Percentiles rank a stretch among this genome's conserved stretches.
Evolutionary conservation across 495 filamentous ascomycete genomes (phyloP).

Genomic region (Cudoniella acicularis): DNA sequence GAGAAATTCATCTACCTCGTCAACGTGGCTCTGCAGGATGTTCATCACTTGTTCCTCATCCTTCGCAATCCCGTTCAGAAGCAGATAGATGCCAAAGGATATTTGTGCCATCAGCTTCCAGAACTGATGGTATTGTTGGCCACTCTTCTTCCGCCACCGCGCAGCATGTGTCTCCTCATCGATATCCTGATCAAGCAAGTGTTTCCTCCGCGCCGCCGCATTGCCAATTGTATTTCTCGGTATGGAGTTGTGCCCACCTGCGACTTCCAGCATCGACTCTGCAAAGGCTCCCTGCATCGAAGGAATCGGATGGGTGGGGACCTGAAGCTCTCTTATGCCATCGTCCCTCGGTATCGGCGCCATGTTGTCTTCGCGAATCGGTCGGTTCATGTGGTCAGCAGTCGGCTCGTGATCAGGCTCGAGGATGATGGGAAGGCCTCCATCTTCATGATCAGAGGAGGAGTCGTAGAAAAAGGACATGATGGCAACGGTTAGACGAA

Average conservation of each 20-base stretch:
- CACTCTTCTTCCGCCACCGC: slow-evolving; percentile 67
- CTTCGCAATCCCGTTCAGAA: slow-evolving; percentile 82
- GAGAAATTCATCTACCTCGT: slow-evolving; percentile 89
- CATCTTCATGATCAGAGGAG: slow-evolving; percentile 3
- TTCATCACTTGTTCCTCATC: slow-evolving; percentile 80
- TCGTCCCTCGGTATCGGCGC: slow-evolving; percentile 11
- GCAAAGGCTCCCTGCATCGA: slow-evolving; percentile 90
- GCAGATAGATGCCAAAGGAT: slow-evolving; percentile 85
- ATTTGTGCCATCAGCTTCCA: slow-evolving; percentile 91
- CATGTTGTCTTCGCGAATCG: not conserved
- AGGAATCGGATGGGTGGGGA: slow-evolving; percentile 72
- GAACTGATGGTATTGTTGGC: slow-evolving; percentile 71
- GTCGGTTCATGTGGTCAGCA: not conserved
- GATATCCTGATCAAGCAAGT: slow-evolving; percentile 63
- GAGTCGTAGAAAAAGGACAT: slow-evolving; percentile 1
- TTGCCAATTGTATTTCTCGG: slow-evolving; percentile 54
- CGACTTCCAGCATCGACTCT: slow-evolving; percentile 79
- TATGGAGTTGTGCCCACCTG: slow-evolving; percentile 37
- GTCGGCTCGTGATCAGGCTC: slow-evolving; percentile 1
- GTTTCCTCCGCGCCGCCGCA: slow-evolving; percentile 62
- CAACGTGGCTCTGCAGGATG: slow-evolving; percentile 88
- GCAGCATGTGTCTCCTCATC: slow-evolving; percentile 58
- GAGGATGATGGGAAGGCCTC: slow-evolving; percentile 9
- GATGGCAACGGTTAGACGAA: not conserved
- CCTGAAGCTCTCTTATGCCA: slow-evolving; percentile 29